Evolutionary conservation across 2,329 filamentous ascomycete genomes (phyloP), one percentile per base, ranked within the genome.

Genomic region (Nemania bipapillata): DNA sequence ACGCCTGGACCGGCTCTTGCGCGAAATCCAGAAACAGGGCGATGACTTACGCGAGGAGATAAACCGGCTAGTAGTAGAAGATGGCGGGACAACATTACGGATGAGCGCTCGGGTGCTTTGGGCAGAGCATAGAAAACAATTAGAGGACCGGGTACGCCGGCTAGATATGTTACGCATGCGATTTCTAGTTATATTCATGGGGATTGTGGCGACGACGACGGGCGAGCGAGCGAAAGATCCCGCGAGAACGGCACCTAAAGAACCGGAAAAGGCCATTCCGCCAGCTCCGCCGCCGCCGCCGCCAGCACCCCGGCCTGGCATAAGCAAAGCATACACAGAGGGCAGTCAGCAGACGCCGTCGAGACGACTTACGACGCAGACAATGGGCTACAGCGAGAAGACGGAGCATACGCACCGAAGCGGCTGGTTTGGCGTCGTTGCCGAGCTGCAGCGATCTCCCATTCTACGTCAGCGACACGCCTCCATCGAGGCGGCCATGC

Each of bases 151-250:
- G 59, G 81, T 90, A 62, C 83, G 86, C 63, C 82, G 87, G 54
- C 80, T 90, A 47, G 89, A 90, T 73, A 78, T 90, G 74, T 77
- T 90, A 75, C 84, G 88, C 76, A 89, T 89, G 86, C 85, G 88
- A 69, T 90, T 90, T 75, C 79, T 90, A 35, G 87, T 90, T 40
- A 83, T 89, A 42, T 89, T 89, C 77, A 86, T 90, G 86, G 86
- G 87, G 70, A 84, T 89, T 68, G 82, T 90, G 61, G 81, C 84
- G 12, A 78, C 80, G 11, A 77, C 77, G 52, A 77, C 77, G 17
- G 74, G 72, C 53, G 74, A 78, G 24, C 73, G 72, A 40, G 78
- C 79, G 60, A 83, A 80, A 67, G 76, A 80, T 54, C 67, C 70
- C 47, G 75, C 75, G 63, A 74, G 65, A 69, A 60, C 72, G 22